phyloP scores from a whole-genome alignment of 768 basidiomycete genomes.

The Pleurotus tuoliensis region DNA sequence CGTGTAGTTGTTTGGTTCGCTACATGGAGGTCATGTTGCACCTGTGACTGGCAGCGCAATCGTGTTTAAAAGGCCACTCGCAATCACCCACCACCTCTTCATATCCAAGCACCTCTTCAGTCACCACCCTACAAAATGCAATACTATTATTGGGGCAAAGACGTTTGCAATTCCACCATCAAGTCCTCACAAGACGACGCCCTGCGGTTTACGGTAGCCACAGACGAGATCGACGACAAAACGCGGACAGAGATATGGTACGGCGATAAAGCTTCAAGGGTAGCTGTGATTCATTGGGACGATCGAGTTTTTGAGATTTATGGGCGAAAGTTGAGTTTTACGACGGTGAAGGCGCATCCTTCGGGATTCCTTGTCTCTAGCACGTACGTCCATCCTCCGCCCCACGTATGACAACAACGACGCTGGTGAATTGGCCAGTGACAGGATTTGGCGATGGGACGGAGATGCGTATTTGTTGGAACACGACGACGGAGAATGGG shows the following conservation, averaged over 20 bases:
- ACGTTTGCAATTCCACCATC: no score
- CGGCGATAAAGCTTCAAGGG: not conserved
- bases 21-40: no score
- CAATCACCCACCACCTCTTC: no score
- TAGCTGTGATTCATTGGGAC: constrained; percentile 1
- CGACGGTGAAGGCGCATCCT: not conserved
- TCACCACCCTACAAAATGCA: no score
- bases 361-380: not conserved
- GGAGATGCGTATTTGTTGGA: not conserved
- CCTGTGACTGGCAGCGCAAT: no score
- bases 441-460: not conserved
- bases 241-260: not conserved
- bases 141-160: no score
- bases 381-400: not conserved
- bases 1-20: no score
- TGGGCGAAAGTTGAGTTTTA: constrained; percentile 3
- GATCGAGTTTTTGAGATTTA: not conserved
- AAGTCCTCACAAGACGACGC: not conserved
- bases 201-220: not conserved
- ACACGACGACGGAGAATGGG: not conserved
- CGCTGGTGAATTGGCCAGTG: not conserved
- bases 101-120: no score
- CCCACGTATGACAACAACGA: no score
- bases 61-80: no score
- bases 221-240: constrained; percentile 1